These are phyloP conservation scores for Volutella citrinella DNA, from an alignment of 2,329 filamentous ascomycete species.

Conservation along the genomic window DNA sequence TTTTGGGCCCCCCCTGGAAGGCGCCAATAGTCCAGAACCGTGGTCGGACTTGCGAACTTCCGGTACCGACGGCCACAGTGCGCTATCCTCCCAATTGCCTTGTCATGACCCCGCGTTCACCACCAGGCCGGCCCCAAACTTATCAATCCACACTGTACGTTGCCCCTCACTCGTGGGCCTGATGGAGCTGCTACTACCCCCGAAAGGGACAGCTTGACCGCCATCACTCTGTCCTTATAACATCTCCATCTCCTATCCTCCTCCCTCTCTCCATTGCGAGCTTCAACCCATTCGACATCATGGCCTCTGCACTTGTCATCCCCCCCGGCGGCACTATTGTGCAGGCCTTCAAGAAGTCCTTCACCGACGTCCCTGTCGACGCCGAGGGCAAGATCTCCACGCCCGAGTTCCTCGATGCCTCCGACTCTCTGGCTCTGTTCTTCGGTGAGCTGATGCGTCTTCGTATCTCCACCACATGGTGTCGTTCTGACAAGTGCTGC, in stretches of 20 bases:
- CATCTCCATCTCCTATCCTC: slow-evolving; percentile 4
- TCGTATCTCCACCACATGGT: too few relatives aligned
- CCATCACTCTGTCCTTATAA: not conserved
- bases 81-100: too few relatives aligned
- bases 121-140: too few relatives aligned
- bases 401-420: slow-evolving; percentile 84
- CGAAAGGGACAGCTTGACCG: not conserved
- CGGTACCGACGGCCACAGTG: too few relatives aligned
- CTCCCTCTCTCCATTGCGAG: slow-evolving; percentile 7
- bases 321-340: slow-evolving; percentile 76
- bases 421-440: slow-evolving; percentile 80
- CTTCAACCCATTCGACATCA: slow-evolving; percentile 31
- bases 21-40: too few relatives aligned
- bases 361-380: slow-evolving; percentile 77
- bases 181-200: too few relatives aligned
- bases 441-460: slow-evolving; percentile 63
- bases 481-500: slow-evolving; percentile 10
- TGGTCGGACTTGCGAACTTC: too few relatives aligned
- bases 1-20: too few relatives aligned
- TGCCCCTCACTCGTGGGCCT: too few relatives aligned
- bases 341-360: slow-evolving; percentile 79
- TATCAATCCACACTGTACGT: too few relatives aligned
- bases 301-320: slow-evolving; percentile 50
- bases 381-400: slow-evolving; percentile 72
- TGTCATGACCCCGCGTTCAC: too few relatives aligned